Evolutionary conservation across 345 rosid genomes (phyloP).

Genomic region (Schrenkiella parvula): DNA sequence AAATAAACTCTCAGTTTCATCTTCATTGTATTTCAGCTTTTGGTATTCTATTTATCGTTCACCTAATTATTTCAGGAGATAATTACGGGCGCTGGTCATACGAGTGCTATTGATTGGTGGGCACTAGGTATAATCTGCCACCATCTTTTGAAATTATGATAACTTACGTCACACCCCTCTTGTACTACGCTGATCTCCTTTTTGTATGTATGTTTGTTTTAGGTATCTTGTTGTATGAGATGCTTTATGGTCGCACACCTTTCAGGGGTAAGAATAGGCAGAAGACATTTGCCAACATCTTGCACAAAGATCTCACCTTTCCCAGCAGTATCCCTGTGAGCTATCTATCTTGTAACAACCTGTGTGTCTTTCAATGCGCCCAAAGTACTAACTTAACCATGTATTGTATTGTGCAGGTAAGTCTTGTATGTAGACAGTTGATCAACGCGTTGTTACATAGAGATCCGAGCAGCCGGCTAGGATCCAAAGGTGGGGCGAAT

Average conservation of each 20-base stretch:
- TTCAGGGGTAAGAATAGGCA: conserved; percentile 97
- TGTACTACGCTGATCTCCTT: not conserved
- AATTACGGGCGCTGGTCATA: conserved; percentile 85
- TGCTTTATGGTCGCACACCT: conserved; percentile 97
- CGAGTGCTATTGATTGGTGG: conserved; percentile 97
- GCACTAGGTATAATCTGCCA: conserved; percentile 65
- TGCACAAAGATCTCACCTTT: conserved; percentile 90
- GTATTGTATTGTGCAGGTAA: conserved; percentile 56
- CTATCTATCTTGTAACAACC: conserved; percentile 1
- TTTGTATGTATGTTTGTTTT: conserved; percentile 6
- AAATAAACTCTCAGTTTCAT: too few relatives aligned
- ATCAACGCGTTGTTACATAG: conserved; percentile 62
- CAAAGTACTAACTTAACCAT: conserved; percentile 1
- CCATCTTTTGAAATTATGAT: not conserved
- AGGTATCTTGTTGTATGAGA: conserved; percentile 94
- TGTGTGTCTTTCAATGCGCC: not conserved
- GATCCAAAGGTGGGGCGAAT: conserved; percentile 71
- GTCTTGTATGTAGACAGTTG: conserved; percentile 77
- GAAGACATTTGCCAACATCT: conserved; percentile 88
- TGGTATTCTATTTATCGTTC: not conserved
- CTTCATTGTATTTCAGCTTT: not conserved
- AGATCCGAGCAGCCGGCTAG: conserved; percentile 73
- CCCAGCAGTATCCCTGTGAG: conserved; percentile 93
- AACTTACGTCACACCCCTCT: not conserved
- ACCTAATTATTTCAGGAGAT: conserved; percentile 64